Conservation (phyloP, 1,284 basidiomycete species). For the Meripilus lineatus region DNA sequence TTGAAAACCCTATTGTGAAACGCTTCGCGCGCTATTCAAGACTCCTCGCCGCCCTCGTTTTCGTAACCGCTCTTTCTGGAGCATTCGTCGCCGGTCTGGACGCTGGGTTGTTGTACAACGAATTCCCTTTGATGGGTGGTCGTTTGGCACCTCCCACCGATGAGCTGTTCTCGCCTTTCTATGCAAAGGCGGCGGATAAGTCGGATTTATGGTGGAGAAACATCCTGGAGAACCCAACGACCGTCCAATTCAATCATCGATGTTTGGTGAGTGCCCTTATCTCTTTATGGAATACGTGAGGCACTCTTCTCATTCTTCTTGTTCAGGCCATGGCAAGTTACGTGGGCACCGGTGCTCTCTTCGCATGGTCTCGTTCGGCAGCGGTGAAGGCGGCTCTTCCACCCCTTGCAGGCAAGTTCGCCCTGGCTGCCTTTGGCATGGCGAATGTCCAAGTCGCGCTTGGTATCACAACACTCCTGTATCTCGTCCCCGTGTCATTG, state of each 20-base stretch:
- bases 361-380: constrained; percentile 47
- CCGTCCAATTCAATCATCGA: constrained; percentile 96
- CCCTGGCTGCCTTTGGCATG: constrained; percentile 72
- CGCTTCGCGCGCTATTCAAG: constrained; percentile 59
- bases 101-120: constrained; percentile 95
- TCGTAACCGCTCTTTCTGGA: constrained; percentile 88
- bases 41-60: constrained; percentile 70
- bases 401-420: constrained; percentile 56
- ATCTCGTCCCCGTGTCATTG: constrained; percentile 90
- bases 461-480: constrained; percentile 89
- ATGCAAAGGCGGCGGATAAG: constrained; percentile 62
- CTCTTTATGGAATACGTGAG: constrained; percentile 8
- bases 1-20: constrained; percentile 53
- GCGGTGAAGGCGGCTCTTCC: constrained; percentile 62
- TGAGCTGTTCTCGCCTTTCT: constrained; percentile 81
- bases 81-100: constrained; percentile 98
- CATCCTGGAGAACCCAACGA: constrained; percentile 95
- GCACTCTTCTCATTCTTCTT: too few relatives aligned
- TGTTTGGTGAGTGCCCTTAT: constrained; percentile 60
- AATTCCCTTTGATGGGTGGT: constrained; percentile 97
- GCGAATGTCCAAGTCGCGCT: constrained; percentile 85
- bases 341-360: constrained; percentile 62
- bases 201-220: constrained; percentile 89
- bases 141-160: constrained; percentile 76
- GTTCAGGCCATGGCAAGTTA: constrained; percentile 88